Evolutionary conservation across 2,329 filamentous ascomycete species (phyloP), one percentile per base, ranked within the genome.

Genomic region (Magnaporthiopsis rhizophila): DNA sequence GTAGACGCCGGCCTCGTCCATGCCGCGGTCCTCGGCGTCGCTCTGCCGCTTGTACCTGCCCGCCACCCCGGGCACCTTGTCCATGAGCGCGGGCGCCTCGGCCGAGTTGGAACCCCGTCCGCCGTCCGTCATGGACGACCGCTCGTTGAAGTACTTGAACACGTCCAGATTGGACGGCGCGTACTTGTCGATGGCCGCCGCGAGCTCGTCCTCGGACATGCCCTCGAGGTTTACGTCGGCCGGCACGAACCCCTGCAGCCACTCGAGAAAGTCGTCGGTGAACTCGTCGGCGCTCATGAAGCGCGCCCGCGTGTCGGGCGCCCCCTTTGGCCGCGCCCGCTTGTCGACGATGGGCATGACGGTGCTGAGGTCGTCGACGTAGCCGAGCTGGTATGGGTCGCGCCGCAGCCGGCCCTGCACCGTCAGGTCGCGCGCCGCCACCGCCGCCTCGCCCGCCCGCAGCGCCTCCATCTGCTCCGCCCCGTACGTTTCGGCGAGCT

Each of bases 281-380:
- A 88, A 84, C 72, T 91, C 86, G 67, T 86, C 82, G 65, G 84
- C 76, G 64, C 77, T 80, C 76, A 88, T 87, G 76, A 88, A 83
- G 67, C 83, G 78, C 59, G 87, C 81, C 62, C 80, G 78, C 64
- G 85, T 81, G 69, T 84, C 80, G 71, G 80, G 82, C 71, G 81
- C 81, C 65, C 74, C 77, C 73, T 77, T 75, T 60, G 75, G 77
- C 65, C 77, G 81, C 69, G 77, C 83, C 74, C 80, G 86, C 73
- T 88, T 84, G 78, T 98, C 94, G 66, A 95, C 84, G 62, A 91
- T 81, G 63, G 92, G 91, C 72, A 91, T 86, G 67, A 94, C 83
- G 65, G 84, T 83, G 66, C 89, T 86, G 72, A 97, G 89, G 75
- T 96, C 91, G 74, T 97, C 92, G 64, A 94, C 78, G 75, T 96